Evolutionary conservation across 805 yeast genomes (phyloP).

Genomic region (Pichia paraexigua): DNA sequence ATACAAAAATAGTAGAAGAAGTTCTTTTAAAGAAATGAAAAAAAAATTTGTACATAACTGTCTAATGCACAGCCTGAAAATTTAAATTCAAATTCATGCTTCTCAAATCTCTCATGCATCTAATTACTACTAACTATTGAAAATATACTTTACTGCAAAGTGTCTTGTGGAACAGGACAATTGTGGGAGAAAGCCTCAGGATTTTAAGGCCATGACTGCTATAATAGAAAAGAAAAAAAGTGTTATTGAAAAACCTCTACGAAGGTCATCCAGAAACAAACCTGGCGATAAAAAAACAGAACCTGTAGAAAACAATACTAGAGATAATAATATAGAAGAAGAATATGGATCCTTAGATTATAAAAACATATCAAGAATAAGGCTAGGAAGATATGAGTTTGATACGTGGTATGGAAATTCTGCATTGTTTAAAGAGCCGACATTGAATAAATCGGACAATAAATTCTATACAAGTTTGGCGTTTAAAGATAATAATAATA

Average conservation of each 20-base stretch:
- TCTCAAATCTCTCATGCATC: background rate
- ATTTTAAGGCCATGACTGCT: background rate
- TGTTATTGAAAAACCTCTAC: background rate
- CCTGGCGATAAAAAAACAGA: background rate
- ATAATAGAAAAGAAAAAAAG: background rate
- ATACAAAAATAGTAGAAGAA: background rate
- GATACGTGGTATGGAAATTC: constrained; percentile 86
- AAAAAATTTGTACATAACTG: constrained; percentile 1
- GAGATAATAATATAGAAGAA: constrained; percentile 26
- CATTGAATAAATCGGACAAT: constrained; percentile 10
- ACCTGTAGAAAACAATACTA: background rate
- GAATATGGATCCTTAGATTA: constrained; percentile 54
- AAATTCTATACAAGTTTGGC: constrained; percentile 24
- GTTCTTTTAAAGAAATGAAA: background rate
- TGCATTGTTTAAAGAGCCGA: constrained; percentile 50
- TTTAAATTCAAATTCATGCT: background rate
- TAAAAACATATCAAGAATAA: constrained; percentile 58
- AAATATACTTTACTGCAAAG: background rate
- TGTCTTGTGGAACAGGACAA: background rate
- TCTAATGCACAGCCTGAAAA: constrained; percentile 8
- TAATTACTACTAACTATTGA: background rate
- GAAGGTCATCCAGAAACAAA: constrained; percentile 1
- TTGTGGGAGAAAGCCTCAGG: background rate
- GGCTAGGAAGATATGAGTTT: constrained; percentile 59
- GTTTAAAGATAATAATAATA: constrained; percentile 26